phyloP scores from a whole-genome alignment of 257 asterid genomes.

The Nicotiana undulata region DNA sequence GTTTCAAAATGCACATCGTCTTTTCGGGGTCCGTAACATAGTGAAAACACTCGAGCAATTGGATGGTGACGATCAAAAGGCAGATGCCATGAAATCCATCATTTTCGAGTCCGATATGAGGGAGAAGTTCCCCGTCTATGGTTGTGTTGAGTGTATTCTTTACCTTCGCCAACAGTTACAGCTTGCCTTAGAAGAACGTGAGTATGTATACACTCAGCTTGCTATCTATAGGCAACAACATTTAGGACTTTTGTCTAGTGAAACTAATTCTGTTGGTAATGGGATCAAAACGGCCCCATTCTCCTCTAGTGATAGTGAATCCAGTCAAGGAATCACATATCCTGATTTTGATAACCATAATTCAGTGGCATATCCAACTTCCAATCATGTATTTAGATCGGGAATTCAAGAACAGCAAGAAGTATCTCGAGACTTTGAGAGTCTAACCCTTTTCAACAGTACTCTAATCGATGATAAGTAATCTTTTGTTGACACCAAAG shows the following conservation, averaged over 20 bases:
- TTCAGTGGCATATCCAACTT: not conserved
- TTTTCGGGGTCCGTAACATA: conserved; percentile 55
- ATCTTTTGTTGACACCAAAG: not conserved
- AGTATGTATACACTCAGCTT: conserved; percentile 19
- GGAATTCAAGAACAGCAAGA: not conserved
- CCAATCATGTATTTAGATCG: not conserved
- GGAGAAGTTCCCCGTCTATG: conserved; percentile 33
- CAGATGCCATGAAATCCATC: conserved; percentile 66
- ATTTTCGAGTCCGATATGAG: conserved; percentile 63
- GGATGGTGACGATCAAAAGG: conserved; percentile 17
- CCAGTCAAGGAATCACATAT: not conserved
- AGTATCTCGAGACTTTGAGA: not conserved
- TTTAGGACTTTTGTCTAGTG: not conserved
- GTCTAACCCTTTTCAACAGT: not conserved
- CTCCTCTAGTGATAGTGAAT: not conserved
- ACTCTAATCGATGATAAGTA: not conserved
- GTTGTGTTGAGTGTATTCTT: conserved; percentile 31
- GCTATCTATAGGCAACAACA: conserved; percentile 14
- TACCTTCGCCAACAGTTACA: conserved; percentile 24
- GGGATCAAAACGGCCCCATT: not conserved
- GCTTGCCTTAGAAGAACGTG: conserved; percentile 23
- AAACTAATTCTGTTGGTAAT: not conserved
- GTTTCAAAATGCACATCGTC: conserved; percentile 57
- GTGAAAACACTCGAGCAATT: conserved; percentile 24
- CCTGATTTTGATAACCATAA: not conserved